Evolutionary conservation across 2,329 filamentous ascomycete species (phyloP), one percentile per base, ranked within the genome.

Genomic region (Fusarium sacchari): DNA sequence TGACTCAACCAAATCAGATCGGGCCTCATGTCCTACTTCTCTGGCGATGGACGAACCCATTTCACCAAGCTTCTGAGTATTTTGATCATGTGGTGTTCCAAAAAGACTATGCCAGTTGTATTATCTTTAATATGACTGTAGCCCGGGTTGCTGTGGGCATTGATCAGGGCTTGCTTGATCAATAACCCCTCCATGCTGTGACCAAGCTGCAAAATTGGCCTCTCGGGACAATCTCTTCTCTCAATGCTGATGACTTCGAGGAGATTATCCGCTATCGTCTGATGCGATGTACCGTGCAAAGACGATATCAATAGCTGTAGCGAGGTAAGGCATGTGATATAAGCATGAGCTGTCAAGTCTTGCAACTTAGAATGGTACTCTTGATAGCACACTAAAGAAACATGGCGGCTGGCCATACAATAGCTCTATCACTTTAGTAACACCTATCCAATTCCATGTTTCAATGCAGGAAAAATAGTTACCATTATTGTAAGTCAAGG

Each of bases 361-460:
- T 5, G 4, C 32, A 32, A 32, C 32, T 6, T 2, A 32, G 32
- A 32, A 32, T 32, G 2, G 32, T 6, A 6, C 32, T 32, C 32
- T 32, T 6, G 14, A 14, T 6, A 32, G 13, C 32, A 32, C 32
- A 32, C 32, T 14, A 32, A 32, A 32, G 13, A 5, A 32, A 32
- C 12, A 22, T 12, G 4, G 4, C 6, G 17, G 4, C 13, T 20
- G 4, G 18, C 9, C 3, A 2, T 7, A 17, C 3, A 47, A 30
- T 28, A 11, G 20, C 26, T 17, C 17, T 1, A 12, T 47, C 1
- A 7, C 26, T 22, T 12, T 0, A 30, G 15, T 8, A 17, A 6
- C 5, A 49, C 10, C n/a, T 30, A 17, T 13, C 11, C 3, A 47
- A 30, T 12, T 32, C 30, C 30, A 13, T 13, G 1, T 13, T 13